Conservation (phyloP, 2,329 filamentous ascomycete species). For the Trichoderma endophyticum region DNA sequence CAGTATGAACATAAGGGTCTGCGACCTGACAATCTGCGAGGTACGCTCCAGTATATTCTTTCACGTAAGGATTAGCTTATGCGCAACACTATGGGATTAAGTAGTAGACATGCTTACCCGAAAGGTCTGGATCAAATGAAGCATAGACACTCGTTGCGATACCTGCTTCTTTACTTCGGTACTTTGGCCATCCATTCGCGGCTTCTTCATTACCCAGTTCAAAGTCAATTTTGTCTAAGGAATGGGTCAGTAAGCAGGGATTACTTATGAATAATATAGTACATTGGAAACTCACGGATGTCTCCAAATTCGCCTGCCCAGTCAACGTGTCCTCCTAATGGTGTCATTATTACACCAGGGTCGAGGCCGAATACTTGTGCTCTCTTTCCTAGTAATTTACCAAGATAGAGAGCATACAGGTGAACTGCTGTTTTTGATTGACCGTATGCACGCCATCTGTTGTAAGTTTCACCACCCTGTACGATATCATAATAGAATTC, state of each 20-base stretch:
- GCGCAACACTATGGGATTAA: not conserved
- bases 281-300: not conserved
- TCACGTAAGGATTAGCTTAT: not conserved
- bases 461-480: not conserved
- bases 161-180: not conserved
- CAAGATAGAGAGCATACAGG: not conserved
- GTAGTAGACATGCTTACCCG: not conserved
- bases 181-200: slow-evolving; percentile 1
- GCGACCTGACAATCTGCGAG: not conserved
- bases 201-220: not conserved
- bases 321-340: slow-evolving; percentile 26
- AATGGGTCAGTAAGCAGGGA: not conserved
- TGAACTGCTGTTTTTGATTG: not conserved
- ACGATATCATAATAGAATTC: not conserved
- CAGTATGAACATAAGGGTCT: not conserved
- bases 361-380: slow-evolving; percentile 35
- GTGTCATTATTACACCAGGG: slow-evolving; percentile 32
- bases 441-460: not conserved
- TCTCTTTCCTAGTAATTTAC: slow-evolving; percentile 30
- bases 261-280: not conserved
- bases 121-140: not conserved
- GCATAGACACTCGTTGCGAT: not conserved
- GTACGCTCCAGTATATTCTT: not conserved
- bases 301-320: not conserved
- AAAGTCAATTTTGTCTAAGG: not conserved